Percentiles rank a stretch among this genome's conserved stretches.
phyloP scores from a whole-genome alignment of 2,329 filamentous ascomycete species.

The Apiospora phragmitis region DNA sequence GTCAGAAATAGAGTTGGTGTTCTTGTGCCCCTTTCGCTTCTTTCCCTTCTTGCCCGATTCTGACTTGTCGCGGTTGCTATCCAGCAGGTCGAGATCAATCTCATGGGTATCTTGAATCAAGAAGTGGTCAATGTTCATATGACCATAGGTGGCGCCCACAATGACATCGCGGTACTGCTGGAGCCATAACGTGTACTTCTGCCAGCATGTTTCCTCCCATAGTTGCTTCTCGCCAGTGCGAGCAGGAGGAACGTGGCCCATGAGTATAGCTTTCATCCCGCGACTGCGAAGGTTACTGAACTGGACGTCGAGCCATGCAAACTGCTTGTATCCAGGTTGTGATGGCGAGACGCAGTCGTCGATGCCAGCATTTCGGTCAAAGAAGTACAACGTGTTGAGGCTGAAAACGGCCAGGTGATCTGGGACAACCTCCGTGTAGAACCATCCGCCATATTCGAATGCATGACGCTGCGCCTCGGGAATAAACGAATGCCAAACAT shows the following conservation, averaged over 20 bases:
- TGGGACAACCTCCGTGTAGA: slow-evolving; percentile 88
- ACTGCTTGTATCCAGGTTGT: slow-evolving; percentile 89
- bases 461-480: slow-evolving; percentile 89
- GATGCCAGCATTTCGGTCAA: slow-evolving; percentile 87
- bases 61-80: slow-evolving; percentile 27
- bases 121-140: slow-evolving; percentile 99
- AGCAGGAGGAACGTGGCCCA: slow-evolving; percentile 91
- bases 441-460: slow-evolving; percentile 93
- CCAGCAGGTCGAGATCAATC: slow-evolving; percentile 58
- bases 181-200: slow-evolving; percentile 92
- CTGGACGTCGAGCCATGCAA: slow-evolving; percentile 94
- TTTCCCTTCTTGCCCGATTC: slow-evolving; percentile 26
- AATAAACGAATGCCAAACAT: slow-evolving; percentile 84
- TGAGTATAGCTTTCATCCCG: slow-evolving; percentile 91
- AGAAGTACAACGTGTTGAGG: slow-evolving; percentile 96
- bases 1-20: neutral
- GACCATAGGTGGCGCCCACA: slow-evolving; percentile 76
- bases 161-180: slow-evolving; percentile 90
- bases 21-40: slow-evolving; percentile 27
- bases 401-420: slow-evolving; percentile 85
- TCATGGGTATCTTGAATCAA: slow-evolving; percentile 84
- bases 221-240: slow-evolving; percentile 79
- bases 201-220: slow-evolving; percentile 98
- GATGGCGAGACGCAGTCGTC: slow-evolving; percentile 79
- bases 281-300: slow-evolving; percentile 78